A percentile compares a stretch with the other conserved stretches of the same genome.
phyloP scores from a whole-genome alignment of 2,329 filamentous ascomycete species.

The Penicillium sp. region DNA sequence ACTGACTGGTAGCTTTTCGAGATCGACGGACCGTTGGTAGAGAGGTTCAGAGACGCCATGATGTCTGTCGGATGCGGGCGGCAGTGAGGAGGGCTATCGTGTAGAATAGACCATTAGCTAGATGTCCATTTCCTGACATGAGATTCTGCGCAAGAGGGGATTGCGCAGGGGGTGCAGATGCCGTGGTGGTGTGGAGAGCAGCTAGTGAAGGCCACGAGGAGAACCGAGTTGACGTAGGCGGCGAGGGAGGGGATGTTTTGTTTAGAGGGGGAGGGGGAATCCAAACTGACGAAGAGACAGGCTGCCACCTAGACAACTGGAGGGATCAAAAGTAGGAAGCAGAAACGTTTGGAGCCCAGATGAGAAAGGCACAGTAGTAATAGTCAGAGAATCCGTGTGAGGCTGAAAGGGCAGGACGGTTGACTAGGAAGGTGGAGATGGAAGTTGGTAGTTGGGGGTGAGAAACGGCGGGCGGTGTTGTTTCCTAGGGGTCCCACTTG shows the following conservation, averaged over 20 bases:
- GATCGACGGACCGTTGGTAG: conserved; percentile 79
- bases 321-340: not conserved
- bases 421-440: not conserved
- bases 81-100: not conserved
- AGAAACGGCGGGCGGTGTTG: not conserved
- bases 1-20: conserved; percentile 72
- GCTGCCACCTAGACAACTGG: not conserved
- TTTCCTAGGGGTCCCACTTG: conserved; percentile 3
- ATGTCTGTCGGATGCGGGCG: conserved; percentile 14
- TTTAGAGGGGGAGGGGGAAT: not conserved
- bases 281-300: not conserved
- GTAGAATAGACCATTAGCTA: not conserved
- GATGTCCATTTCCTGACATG: not conserved
- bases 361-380: not conserved
- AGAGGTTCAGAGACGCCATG: conserved; percentile 82
- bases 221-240: conserved; percentile 14
- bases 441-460: not conserved
- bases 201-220: conserved; percentile 7
- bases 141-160: not conserved
- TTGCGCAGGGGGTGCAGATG: not conserved
- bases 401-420: not conserved
- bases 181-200: conserved; percentile 3
- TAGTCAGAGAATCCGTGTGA: not conserved
- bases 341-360: not conserved
- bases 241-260: conserved; percentile 7